Conservation (phyloP, 2,329 filamentous ascomycete genomes). For the Colletotrichum caudatum region DNA sequence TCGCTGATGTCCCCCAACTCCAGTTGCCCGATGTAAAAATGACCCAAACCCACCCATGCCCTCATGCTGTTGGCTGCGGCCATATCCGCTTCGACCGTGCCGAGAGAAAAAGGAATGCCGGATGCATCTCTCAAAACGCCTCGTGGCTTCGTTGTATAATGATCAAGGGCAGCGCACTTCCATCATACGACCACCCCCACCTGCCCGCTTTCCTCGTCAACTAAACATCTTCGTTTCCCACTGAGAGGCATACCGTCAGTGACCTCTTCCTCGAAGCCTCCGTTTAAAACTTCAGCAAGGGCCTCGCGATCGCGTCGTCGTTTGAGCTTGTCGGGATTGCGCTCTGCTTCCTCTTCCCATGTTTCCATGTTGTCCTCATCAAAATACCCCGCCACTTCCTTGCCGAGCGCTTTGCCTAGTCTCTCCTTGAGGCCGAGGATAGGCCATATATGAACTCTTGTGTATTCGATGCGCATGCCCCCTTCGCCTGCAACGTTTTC, state of each 20-base stretch:
- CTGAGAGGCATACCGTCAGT: slow-evolving; percentile 49
- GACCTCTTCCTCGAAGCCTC: slow-evolving; percentile 56
- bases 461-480: slow-evolving; percentile 61
- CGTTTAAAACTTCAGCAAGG: slow-evolving; percentile 54
- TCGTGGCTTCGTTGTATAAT: slow-evolving; percentile 41
- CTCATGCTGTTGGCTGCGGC: slow-evolving; percentile 6
- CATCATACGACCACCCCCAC: slow-evolving; percentile 40
- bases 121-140: slow-evolving; percentile 34
- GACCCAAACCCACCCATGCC: slow-evolving; percentile 8
- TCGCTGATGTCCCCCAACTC: slow-evolving; percentile 27
- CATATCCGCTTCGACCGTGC: background rate
- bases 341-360: slow-evolving; percentile 54
- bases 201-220: slow-evolving; percentile 42
- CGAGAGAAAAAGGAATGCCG: slow-evolving; percentile 16
- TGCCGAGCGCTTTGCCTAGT: slow-evolving; percentile 64
- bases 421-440: slow-evolving; percentile 67
- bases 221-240: slow-evolving; percentile 54
- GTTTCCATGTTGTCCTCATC: slow-evolving; percentile 57
- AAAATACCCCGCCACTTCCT: slow-evolving; percentile 61
- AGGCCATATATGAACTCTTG: slow-evolving; percentile 65
- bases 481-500: slow-evolving; percentile 45
- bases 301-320: slow-evolving; percentile 53
- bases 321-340: slow-evolving; percentile 48
- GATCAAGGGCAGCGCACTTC: slow-evolving; percentile 31
- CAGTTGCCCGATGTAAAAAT: slow-evolving; percentile 18